Evolutionary conservation across 345 rosid genomes (phyloP), one percentile per base, ranked within the genome.

Genomic region (Acer campestre): DNA sequence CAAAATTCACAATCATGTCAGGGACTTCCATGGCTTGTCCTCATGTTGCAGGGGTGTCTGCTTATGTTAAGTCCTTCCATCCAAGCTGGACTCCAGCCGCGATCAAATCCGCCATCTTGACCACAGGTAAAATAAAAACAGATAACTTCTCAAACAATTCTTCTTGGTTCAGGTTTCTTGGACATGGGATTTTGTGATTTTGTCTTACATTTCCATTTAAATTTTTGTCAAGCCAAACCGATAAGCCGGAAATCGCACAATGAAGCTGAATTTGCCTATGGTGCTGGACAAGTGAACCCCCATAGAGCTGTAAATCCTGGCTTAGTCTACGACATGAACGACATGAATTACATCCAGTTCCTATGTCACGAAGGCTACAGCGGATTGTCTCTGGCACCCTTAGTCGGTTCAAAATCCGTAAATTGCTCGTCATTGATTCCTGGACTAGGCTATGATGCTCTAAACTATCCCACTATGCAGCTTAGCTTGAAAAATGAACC

Each of bases 1-100:
- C 98, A 4, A 84, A 88, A 72, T 95, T 88, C 79, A 84, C 91
- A 12, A 77, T 95, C 40, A 88, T 90, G 88, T 95, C 98, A 0
- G 98, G 98, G 1, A 95, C 98, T 71, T 93, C 98, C 76, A 95
- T 95, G 98, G 88, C 98, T 0, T 88, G 94, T 67, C 98, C 98
- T 31, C 98, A 95, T 70, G 94, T 80, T 76, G 94, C 98, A 4
- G 98, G 98, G 1, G 89, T 82, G 1, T 98, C 93, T 16, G 98
- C 98, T 71, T 95, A 95, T 14, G 82, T 95, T 49, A 95, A 93
- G 85, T 95, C 99, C 40, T 95, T 95, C 78, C 98, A 95, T 74
- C 94, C 96, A 0, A 87, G 79, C 42, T 93, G 99, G 99, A 68
- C 88, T 0, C 85, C 95, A 0, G 93, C 98, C 1, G 94, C 98